These are phyloP conservation scores for Ustilago hordei DNA, from an alignment of 1,284 basidiomycete species.

Conservation along the genomic window DNA sequence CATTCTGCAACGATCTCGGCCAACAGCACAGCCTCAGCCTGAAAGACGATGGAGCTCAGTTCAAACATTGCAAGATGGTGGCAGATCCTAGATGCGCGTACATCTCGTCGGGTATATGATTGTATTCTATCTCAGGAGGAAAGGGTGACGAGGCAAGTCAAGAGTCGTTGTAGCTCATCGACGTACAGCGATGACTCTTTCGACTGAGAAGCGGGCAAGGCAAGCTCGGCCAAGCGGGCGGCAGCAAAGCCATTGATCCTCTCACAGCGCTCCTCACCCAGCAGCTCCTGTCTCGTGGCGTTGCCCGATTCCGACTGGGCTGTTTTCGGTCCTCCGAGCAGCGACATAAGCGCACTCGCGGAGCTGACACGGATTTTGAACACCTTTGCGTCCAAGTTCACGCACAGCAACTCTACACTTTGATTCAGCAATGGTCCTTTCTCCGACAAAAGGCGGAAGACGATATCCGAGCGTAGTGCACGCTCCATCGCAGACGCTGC, in stretches of 20 bases:
- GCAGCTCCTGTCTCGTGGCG: not conserved
- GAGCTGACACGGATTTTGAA: constrained; percentile 38
- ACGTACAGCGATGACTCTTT: constrained; percentile 30
- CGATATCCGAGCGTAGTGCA: constrained; percentile 20
- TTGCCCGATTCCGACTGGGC: not conserved
- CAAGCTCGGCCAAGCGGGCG: constrained; percentile 24
- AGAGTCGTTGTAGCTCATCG: constrained; percentile 29
- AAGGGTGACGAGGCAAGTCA: not conserved
- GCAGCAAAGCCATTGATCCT: constrained; percentile 7
- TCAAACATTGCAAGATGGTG: constrained; percentile 19
- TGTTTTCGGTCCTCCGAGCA: constrained; percentile 3
- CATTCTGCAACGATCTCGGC: constrained; percentile 23
- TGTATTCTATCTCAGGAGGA: not conserved
- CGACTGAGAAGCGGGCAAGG: not conserved
- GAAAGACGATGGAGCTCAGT: constrained; percentile 33
- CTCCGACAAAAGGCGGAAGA: constrained; percentile 9
- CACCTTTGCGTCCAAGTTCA: constrained; percentile 21
- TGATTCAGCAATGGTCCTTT: constrained; percentile 11
- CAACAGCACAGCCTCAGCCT: constrained; percentile 14
- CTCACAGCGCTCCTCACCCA: constrained; percentile 15
- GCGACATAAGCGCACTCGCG: constrained; percentile 28
- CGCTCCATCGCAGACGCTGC: constrained; percentile 40
- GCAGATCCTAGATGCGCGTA: not conserved
- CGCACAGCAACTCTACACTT: constrained; percentile 22
- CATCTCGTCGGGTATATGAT: constrained; percentile 4